These are phyloP conservation scores for Papiliotrema nemorosa DNA, from an alignment of 1,284 basidiomycete genomes.

Conservation along the genomic window DNA sequence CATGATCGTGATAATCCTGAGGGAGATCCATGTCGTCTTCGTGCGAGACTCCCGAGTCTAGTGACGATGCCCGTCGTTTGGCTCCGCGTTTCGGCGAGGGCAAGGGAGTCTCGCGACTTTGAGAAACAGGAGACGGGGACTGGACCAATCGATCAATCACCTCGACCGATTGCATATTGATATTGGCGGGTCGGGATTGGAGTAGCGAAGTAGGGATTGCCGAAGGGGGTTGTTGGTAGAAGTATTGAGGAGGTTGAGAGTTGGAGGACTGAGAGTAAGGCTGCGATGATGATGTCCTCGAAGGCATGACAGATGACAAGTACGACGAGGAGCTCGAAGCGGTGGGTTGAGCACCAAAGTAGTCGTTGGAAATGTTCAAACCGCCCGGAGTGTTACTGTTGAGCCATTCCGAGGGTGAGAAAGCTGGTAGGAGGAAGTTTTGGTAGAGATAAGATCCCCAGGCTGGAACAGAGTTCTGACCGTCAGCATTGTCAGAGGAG, in stretches of 20 bases:
- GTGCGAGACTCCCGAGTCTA: conserved; percentile 33
- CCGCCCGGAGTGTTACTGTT: conserved; percentile 17
- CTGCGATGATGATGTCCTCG: too few relatives aligned
- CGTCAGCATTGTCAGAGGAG: background rate
- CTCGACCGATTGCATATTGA: conserved; percentile 26
- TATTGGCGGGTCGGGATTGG: conserved; percentile 35
- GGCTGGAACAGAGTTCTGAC: conserved; percentile 13
- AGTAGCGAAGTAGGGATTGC: conserved; percentile 6
- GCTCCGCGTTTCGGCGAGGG: conserved; percentile 4
- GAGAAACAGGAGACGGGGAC: conserved; percentile 17
- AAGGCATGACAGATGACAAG: background rate
- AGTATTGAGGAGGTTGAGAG: background rate
- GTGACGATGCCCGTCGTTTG: conserved; percentile 19
- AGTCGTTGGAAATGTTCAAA: conserved; percentile 6
- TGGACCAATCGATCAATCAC: conserved; percentile 28
- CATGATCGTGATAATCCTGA: conserved; percentile 30
- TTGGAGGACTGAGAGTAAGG: background rate
- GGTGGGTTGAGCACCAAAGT: conserved; percentile 2
- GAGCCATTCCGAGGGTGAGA: conserved; percentile 28
- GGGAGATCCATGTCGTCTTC: conserved; percentile 23
- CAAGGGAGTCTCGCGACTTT: background rate
- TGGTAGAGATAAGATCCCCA: conserved; percentile 46
- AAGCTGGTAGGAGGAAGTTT: conserved; percentile 36
- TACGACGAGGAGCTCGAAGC: background rate
- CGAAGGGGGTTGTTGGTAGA: background rate